Percentiles rank a stretch among this genome's conserved stretches.
phyloP scores from a whole-genome alignment of 257 asterid species.

The Linderniella brevidens region DNA sequence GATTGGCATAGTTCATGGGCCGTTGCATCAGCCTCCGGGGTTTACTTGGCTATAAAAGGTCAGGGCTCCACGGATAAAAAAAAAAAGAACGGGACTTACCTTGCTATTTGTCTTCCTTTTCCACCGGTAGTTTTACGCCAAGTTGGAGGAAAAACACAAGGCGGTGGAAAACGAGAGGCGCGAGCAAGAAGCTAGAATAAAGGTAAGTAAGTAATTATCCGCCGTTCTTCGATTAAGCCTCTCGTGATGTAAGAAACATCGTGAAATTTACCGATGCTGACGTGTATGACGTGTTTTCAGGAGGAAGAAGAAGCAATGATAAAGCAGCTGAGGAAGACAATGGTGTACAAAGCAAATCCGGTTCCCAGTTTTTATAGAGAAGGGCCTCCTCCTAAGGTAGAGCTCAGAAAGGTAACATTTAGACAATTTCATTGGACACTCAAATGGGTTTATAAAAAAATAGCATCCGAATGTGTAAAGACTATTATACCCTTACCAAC shows the following conservation, averaged over 20 bases:
- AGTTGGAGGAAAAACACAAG: slow-evolving; percentile 72
- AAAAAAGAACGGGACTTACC: background rate
- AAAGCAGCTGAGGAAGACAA: slow-evolving; percentile 70
- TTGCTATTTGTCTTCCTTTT: background rate
- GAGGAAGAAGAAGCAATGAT: slow-evolving; percentile 68
- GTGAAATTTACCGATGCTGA: slow-evolving; percentile 6
- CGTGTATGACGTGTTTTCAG: too few species aligned
- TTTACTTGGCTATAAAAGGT: too few species aligned
- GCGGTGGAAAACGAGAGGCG: slow-evolving; percentile 75
- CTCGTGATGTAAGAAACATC: background rate
- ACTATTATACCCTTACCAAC: too few species aligned
- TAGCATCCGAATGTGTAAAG: too few species aligned
- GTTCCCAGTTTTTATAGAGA: slow-evolving; percentile 70
- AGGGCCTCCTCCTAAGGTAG: slow-evolving; percentile 79
- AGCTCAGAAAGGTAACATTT: slow-evolving; percentile 57
- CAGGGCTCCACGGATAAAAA: too few species aligned
- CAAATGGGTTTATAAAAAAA: too few species aligned
- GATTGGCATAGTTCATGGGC: too few species aligned
- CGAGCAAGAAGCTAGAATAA: slow-evolving; percentile 54
- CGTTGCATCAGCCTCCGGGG: too few species aligned
- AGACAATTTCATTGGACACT: too few species aligned
- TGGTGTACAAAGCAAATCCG: slow-evolving; percentile 79
- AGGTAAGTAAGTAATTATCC: slow-evolving; percentile 19
- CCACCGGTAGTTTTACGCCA: slow-evolving; percentile 36
- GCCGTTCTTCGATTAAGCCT: background rate